phyloP scores from a whole-genome alignment of 257 asterid genomes.

The Apocynum venetum region DNA sequence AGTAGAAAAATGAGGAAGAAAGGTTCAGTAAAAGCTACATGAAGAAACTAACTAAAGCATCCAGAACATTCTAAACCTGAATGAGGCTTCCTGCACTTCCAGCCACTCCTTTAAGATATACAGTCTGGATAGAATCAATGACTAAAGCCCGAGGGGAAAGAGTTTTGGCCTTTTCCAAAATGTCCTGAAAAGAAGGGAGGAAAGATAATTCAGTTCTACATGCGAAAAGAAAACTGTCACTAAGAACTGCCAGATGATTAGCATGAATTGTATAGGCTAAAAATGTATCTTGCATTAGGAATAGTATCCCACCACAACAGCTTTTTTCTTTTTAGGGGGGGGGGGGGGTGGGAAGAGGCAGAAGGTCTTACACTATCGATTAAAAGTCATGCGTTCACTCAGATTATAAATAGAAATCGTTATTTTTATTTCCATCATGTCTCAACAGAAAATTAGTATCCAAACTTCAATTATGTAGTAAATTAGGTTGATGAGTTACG shows the following conservation, averaged over 20 bases:
- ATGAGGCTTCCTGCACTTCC: conserved; percentile 78
- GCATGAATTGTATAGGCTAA: not conserved
- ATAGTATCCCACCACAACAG: not conserved
- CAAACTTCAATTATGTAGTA: not conserved
- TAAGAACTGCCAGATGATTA: not conserved
- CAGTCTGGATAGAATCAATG: conserved; percentile 95
- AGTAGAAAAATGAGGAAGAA: not conserved
- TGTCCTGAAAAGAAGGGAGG: conserved; percentile 53
- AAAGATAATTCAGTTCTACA: not conserved
- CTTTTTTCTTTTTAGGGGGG: not conserved
- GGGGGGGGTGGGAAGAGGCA: too few species aligned
- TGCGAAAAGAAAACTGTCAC: not conserved
- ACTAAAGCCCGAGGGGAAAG: conserved; percentile 65
- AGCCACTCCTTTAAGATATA: conserved; percentile 64
- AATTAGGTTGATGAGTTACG: not conserved
- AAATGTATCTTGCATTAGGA: not conserved
- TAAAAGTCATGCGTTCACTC: not conserved
- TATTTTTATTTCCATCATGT: not conserved
- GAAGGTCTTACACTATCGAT: not conserved
- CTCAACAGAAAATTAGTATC: not conserved
- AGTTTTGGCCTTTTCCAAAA: conserved; percentile 62
- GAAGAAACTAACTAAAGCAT: conserved; percentile 13
- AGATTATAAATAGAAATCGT: not conserved
- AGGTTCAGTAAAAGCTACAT: not conserved
- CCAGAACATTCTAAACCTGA: conserved; percentile 54